Percentiles rank a stretch among this genome's conserved stretches.
Evolutionary conservation across 2,329 filamentous ascomycete genomes (phyloP).

Genomic region (Trichoderma koningii): DNA sequence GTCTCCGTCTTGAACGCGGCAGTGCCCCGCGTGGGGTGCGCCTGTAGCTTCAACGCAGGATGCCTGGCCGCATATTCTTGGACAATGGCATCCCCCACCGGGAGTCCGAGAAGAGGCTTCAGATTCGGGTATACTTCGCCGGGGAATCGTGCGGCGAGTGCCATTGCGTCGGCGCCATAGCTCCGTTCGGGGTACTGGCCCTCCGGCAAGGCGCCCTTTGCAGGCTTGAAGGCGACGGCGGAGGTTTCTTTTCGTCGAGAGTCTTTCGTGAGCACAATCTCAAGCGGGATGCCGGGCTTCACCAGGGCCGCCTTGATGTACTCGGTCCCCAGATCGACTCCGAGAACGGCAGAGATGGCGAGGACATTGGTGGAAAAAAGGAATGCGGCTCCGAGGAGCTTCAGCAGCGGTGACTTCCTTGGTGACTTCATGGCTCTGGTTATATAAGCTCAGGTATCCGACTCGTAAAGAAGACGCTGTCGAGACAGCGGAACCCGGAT

Average conservation of each 20-base stretch:
- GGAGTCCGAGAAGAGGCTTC: slow-evolving; percentile 83
- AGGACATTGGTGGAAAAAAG: slow-evolving; percentile 49
- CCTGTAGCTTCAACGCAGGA: slow-evolving; percentile 72
- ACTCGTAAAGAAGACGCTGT: slow-evolving; percentile 14
- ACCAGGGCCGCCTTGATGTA: slow-evolving; percentile 96
- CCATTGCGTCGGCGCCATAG: slow-evolving; percentile 90
- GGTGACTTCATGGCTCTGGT: slow-evolving; percentile 41
- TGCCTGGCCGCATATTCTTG: slow-evolving; percentile 73
- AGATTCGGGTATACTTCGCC: slow-evolving; percentile 93
- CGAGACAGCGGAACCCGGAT: slow-evolving; percentile 28
- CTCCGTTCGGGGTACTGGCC: slow-evolving; percentile 80
- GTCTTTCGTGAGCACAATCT: slow-evolving; percentile 97
- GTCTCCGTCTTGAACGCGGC: slow-evolving; percentile 78
- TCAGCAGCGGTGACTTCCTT: slow-evolving; percentile 42
- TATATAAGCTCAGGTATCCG: slow-evolving; percentile 27
- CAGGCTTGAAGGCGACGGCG: slow-evolving; percentile 90
- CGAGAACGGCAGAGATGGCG: slow-evolving; percentile 73
- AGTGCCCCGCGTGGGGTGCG: slow-evolving; percentile 63
- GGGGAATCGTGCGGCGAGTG: slow-evolving; percentile 83
- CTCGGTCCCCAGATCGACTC: slow-evolving; percentile 91
- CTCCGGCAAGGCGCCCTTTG: slow-evolving; percentile 60
- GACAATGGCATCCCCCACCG: slow-evolving; percentile 61
- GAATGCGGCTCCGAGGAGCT: slow-evolving; percentile 44
- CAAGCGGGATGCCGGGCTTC: slow-evolving; percentile 94
- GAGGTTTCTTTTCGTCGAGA: slow-evolving; percentile 93